phyloP scores from a whole-genome alignment of 176 grass and related monocot genomes.

The Oryza longistaminata region DNA sequence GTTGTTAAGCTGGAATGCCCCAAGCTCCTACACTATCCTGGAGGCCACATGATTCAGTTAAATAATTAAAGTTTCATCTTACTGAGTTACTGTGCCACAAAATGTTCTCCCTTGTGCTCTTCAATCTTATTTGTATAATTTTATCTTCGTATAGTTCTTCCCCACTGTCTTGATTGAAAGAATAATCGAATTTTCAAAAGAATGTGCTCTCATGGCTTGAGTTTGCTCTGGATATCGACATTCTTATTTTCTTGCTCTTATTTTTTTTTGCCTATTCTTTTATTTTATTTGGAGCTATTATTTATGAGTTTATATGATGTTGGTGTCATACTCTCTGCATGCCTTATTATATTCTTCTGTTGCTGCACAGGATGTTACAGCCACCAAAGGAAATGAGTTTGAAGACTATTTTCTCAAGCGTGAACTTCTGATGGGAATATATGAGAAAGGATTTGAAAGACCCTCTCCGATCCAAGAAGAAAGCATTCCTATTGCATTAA shows the following conservation, averaged over 20 bases:
- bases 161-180: no score
- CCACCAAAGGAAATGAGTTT: constrained; percentile 98
- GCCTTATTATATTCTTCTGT: constrained; percentile 16
- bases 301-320: background rate
- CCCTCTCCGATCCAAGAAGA: constrained; percentile 99
- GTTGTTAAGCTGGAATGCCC: background rate
- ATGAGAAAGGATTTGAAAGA: constrained; percentile 93
- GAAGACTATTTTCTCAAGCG: constrained; percentile 99
- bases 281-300: background rate
- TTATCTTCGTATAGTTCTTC: no score
- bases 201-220: background rate
- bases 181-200: background rate
- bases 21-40: background rate
- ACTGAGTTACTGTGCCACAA: no score
- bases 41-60: background rate
- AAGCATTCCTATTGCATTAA: constrained; percentile 97
- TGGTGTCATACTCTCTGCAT: background rate
- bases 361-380: constrained; percentile 82
- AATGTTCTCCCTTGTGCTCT: no score
- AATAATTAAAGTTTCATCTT: no score
- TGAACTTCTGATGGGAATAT: constrained; percentile 98
- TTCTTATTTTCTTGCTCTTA: background rate
- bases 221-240: background rate
- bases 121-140: no score
- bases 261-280: constrained; percentile 2